A percentile compares a stretch with the other conserved stretches of the same genome.
phyloP scores from a whole-genome alignment of 352 stramenopile genomes.

The Salisapilia sapeloensis region DNA sequence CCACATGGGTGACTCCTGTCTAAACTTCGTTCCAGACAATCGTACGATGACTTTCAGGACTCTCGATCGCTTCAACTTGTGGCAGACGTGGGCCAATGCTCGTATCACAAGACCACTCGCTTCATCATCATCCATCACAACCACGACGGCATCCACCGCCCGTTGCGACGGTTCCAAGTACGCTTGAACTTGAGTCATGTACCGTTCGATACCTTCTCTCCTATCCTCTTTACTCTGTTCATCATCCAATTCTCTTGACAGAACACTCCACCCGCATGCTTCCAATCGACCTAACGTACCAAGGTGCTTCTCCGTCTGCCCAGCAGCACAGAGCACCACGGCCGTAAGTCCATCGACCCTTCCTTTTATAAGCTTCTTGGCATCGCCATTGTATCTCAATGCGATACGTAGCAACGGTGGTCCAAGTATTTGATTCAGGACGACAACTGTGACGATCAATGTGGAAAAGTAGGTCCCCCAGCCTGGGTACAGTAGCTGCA shows the following conservation, averaged over 20 bases:
- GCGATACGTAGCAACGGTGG: constrained; percentile 39
- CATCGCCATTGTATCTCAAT: constrained; percentile 27
- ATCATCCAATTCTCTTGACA: constrained; percentile 18
- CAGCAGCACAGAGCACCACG: constrained; percentile 18
- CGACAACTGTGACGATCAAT: constrained; percentile 55
- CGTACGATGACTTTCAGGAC: constrained; percentile 42
- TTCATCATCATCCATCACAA: constrained; percentile 40
- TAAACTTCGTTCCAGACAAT: constrained; percentile 16
- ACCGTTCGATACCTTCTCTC: no score
- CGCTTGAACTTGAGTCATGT: no score
- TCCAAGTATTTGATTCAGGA: constrained; percentile 48
- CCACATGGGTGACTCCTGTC: no score
- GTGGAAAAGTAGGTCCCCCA: constrained; percentile 59
- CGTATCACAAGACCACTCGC: constrained; percentile 38
- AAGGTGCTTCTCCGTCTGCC: constrained; percentile 9
- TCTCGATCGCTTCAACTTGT: constrained; percentile 18
- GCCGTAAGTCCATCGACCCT: constrained; percentile 35
- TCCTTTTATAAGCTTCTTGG: constrained; percentile 31
- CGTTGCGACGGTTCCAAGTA: no score
- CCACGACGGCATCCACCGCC: constrained; percentile 30
- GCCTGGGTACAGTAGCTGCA: constrained; percentile 45
- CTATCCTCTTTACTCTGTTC: constrained; percentile 9
- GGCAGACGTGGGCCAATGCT: constrained; percentile 22
- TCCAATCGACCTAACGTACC: constrained; percentile 26
- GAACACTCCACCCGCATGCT: constrained; percentile 41